Conservation (phyloP, 208 protist genomes). For the Acanthamoeba sp. region DNA sequence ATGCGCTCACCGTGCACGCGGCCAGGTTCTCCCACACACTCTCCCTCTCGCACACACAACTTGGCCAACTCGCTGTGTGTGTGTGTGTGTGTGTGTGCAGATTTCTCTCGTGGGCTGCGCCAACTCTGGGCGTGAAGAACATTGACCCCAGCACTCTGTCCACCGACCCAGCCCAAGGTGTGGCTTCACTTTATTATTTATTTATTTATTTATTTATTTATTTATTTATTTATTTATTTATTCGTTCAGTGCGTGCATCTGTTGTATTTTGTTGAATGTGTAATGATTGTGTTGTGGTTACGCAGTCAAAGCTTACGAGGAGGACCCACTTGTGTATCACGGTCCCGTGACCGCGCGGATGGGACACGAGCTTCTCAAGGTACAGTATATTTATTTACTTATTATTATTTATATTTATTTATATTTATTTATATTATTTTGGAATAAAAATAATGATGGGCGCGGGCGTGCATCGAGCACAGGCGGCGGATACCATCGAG, state of each 20-base stretch:
- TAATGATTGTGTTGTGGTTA: neutral
- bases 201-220: neutral
- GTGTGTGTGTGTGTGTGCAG: neutral
- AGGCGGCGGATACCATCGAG: slow-evolving; percentile 11
- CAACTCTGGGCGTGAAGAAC: neutral
- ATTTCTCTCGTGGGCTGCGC: neutral
- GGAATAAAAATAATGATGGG: too few relatives aligned
- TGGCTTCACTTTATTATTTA: neutral
- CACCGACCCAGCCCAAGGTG: neutral
- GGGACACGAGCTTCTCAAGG: slow-evolving; percentile 40
- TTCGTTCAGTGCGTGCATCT: neutral
- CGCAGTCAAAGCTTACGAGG: slow-evolving; percentile 36
- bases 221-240: neutral
- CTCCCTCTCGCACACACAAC: neutral
- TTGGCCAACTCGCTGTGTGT: neutral
- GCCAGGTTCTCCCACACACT: neutral
- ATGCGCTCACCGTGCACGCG: neutral
- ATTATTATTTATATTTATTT: too few relatives aligned
- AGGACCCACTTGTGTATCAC: slow-evolving; percentile 62
- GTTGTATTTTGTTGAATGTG: slow-evolving; percentile 9
- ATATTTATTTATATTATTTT: too few relatives aligned
- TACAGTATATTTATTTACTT: neutral
- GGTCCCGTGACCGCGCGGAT: slow-evolving; percentile 18
- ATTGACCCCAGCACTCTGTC: slow-evolving; percentile 32
- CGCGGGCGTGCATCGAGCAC: too few relatives aligned